Percentiles rank a stretch among this genome's conserved stretches.
Conservation (phyloP, 305 asterid species). For the Rubia occidens region DNA sequence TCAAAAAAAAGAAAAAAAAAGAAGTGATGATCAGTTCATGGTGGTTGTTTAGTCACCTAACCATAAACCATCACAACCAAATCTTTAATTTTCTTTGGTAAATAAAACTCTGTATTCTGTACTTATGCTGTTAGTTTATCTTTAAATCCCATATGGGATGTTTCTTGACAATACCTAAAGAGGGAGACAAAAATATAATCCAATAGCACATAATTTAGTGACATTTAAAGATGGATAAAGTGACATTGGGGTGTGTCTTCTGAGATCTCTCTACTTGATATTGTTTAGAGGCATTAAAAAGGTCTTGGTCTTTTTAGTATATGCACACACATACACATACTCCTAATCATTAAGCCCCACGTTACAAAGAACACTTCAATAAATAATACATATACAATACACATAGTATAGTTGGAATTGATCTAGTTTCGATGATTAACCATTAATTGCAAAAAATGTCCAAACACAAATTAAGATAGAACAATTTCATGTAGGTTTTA, state of each 20-base stretch:
- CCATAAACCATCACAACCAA: conserved; percentile 44
- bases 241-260: neutral
- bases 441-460: neutral
- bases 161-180: conserved; percentile 12
- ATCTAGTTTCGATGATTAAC: neutral
- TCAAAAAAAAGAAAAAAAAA: too few relatives aligned
- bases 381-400: neutral
- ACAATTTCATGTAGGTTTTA: neutral
- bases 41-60: conserved; percentile 58
- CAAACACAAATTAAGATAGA: neutral
- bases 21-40: conserved; percentile 23
- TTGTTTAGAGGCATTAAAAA: neutral
- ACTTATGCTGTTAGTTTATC: conserved; percentile 17
- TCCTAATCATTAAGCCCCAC: conserved; percentile 8
- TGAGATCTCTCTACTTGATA: neutral
- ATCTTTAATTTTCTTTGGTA: conserved; percentile 20
- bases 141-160: conserved; percentile 19
- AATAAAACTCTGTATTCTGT: conserved; percentile 18
- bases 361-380: neutral
- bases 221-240: neutral
- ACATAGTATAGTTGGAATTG: neutral
- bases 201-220: neutral
- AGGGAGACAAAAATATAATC: conserved; percentile 14
- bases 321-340: neutral
- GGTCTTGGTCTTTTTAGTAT: conserved; percentile 5